Evolutionary conservation across 2,329 filamentous ascomycete genomes (phyloP).

Genomic region (Lasiodiplodia theobromae): DNA sequence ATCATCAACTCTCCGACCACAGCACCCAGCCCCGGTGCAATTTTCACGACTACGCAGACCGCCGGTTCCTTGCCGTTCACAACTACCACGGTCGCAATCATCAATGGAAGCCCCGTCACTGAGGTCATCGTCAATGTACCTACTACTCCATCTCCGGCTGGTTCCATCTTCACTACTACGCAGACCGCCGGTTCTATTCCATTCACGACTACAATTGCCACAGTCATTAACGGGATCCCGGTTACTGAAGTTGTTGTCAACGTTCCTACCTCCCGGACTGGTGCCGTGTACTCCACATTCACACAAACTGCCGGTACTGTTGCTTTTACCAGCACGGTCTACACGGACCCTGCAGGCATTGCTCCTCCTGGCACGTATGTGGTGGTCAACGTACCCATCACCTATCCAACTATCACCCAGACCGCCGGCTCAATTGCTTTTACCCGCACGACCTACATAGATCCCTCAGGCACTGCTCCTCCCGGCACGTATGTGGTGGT

Average conservation of each 20-base stretch:
- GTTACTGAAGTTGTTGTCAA: background rate
- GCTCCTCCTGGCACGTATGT: background rate
- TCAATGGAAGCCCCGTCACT: background rate
- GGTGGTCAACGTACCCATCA: background rate
- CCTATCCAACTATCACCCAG: no score
- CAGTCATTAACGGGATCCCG: background rate
- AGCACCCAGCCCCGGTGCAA: no score
- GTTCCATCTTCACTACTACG: background rate
- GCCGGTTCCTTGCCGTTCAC: no score
- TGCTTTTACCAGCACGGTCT: background rate
- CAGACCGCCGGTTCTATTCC: background rate
- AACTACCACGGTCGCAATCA: no score
- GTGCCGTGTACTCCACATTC: background rate
- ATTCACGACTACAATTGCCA: background rate
- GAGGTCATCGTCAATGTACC: background rate
- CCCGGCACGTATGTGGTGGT: background rate
- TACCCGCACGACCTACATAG: background rate
- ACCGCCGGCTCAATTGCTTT: background rate
- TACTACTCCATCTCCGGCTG: background rate
- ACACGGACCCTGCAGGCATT: background rate
- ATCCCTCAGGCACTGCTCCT: background rate
- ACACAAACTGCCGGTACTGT: background rate
- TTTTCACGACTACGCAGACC: no score
- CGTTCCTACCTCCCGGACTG: background rate
- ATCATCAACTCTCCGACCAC: no score